phyloP scores from a whole-genome alignment of 208 protist species.

The Crithidia brevicula region DNA sequence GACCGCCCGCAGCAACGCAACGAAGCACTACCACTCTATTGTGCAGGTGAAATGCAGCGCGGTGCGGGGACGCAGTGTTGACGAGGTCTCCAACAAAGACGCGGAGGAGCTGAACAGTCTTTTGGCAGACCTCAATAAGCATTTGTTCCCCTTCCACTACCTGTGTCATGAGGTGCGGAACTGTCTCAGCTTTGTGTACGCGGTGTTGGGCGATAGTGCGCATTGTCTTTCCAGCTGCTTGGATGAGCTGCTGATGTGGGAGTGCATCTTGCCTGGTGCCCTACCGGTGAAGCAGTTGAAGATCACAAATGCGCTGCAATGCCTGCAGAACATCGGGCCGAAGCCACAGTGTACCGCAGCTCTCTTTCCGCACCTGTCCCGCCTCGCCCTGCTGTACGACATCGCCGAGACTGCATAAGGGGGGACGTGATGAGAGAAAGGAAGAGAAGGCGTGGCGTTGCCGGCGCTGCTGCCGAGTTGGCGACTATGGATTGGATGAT shows the following conservation, averaged over 20 bases:
- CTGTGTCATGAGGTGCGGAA: slow-evolving; percentile 86
- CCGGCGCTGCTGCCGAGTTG: too few species aligned
- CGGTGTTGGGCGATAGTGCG: slow-evolving; percentile 51
- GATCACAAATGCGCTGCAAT: slow-evolving; percentile 68
- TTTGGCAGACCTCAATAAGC: slow-evolving; percentile 39
- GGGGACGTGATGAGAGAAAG: too few species aligned
- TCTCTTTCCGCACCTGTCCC: slow-evolving; percentile 48
- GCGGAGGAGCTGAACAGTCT: slow-evolving; percentile 48
- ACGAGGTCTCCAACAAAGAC: slow-evolving; percentile 41
- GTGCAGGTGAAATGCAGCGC: slow-evolving; percentile 59
- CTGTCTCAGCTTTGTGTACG: slow-evolving; percentile 80
- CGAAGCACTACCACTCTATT: slow-evolving; percentile 44
- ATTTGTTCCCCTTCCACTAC: slow-evolving; percentile 84
- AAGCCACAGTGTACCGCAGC: slow-evolving; percentile 6
- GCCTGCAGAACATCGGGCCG: slow-evolving; percentile 24
- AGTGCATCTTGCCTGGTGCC: slow-evolving; percentile 76
- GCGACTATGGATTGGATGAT: too few species aligned
- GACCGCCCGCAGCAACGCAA: slow-evolving; percentile 26
- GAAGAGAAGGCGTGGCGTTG: not conserved
- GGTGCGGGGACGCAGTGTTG: slow-evolving; percentile 44
- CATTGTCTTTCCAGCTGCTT: slow-evolving; percentile 62
- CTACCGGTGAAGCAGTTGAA: slow-evolving; percentile 87
- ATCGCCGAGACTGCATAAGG: slow-evolving; percentile 24
- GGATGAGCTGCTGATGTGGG: slow-evolving; percentile 84
- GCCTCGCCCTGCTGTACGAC: slow-evolving; percentile 63